Evolutionary conservation across 805 yeast species (phyloP).

Genomic region (Zygosaccharomyces kombuchaensis): DNA sequence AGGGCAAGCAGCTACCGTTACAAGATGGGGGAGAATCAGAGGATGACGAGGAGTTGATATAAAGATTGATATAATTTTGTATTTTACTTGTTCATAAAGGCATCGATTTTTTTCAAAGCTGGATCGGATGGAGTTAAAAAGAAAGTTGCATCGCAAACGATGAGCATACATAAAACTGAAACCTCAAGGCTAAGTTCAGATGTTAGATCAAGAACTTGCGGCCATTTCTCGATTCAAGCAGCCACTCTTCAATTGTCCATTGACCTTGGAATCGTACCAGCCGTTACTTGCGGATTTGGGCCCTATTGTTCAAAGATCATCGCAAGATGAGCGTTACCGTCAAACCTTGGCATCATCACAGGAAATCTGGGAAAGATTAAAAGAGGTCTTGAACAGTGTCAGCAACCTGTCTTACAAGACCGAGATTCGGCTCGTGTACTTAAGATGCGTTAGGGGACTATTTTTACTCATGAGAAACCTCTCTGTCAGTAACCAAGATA

Average conservation of each 20-base stretch:
- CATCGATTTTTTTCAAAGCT: not conserved
- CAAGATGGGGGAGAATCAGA: constrained; percentile 25
- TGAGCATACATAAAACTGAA: not conserved
- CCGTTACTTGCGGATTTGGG: constrained; percentile 11
- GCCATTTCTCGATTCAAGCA: not conserved
- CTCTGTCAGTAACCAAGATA: constrained; percentile 33
- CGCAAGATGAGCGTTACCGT: constrained; percentile 29
- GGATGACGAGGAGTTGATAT: constrained; percentile 26
- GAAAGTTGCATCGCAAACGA: not conserved
- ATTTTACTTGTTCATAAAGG: not conserved
- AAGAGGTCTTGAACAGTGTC: constrained; percentile 11
- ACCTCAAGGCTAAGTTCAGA: not conserved
- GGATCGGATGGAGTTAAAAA: too few relatives aligned
- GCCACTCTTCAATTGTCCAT: not conserved
- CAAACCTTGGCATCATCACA: constrained; percentile 23
- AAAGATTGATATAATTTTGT: constrained; percentile 9
- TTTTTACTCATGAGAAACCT: constrained; percentile 48
- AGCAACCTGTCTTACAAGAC: constrained; percentile 1
- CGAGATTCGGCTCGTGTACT: constrained; percentile 14
- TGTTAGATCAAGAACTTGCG: not conserved
- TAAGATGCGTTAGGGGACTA: constrained; percentile 44
- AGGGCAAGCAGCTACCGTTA: constrained; percentile 24
- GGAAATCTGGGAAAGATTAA: constrained; percentile 28
- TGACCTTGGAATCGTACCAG: not conserved
- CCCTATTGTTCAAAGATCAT: constrained; percentile 24